Evolutionary conservation across 2,329 filamentous ascomycete genomes (phyloP).

Genomic region (Diatrype stigma): DNA sequence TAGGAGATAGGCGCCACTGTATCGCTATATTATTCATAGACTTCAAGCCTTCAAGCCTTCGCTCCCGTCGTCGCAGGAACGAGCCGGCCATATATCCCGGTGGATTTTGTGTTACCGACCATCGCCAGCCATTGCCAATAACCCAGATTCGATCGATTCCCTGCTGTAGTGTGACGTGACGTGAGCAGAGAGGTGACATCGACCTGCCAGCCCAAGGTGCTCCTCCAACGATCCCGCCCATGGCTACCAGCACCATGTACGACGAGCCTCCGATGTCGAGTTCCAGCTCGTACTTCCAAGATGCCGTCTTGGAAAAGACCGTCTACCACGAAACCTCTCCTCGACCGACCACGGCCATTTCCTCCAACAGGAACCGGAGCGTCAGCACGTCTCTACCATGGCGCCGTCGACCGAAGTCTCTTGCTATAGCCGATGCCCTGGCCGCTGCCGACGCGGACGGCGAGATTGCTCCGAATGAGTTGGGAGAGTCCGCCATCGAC

Average conservation of each 20-base stretch:
- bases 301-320: conserved; percentile 19
- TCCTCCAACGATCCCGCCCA: neutral
- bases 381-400: conserved; percentile 48
- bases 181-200: neutral
- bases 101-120: neutral
- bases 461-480: neutral
- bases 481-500: conserved; percentile 23
- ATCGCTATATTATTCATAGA: neutral
- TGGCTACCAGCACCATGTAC: conserved; percentile 5
- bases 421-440: conserved; percentile 24
- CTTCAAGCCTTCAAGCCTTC: neutral
- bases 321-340: conserved; percentile 17
- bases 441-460: conserved; percentile 22
- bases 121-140: neutral
- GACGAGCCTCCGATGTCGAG: conserved; percentile 19
- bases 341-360: conserved; percentile 30
- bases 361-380: conserved; percentile 35
- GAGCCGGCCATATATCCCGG: neutral
- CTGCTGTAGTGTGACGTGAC: neutral
- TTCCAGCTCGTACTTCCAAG: conserved; percentile 25
- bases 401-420: conserved; percentile 42
- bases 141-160: neutral
- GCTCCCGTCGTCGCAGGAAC: neutral
- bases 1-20: too few species aligned
- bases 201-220: neutral